phyloP scores from a whole-genome alignment of 441 rosid species.

The Erodium moschatum region DNA sequence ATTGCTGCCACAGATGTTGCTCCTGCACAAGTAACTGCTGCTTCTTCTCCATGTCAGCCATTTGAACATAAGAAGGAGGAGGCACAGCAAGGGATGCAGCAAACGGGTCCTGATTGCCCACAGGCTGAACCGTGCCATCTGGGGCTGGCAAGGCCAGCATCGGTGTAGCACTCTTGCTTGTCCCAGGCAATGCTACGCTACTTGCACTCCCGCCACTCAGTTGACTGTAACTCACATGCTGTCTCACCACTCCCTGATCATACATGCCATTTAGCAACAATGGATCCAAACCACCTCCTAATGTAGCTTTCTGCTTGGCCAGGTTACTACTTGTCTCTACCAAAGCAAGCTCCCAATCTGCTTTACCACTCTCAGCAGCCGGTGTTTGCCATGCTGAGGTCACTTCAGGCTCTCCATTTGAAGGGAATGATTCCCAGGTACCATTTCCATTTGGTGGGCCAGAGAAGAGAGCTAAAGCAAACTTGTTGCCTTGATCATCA shows the following conservation, averaged over 20 bases:
- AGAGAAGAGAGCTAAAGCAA: constrained; percentile 77
- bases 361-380: constrained; percentile 76
- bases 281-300: constrained; percentile 91
- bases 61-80: constrained; percentile 90
- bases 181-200: constrained; percentile 70
- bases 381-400: constrained; percentile 97
- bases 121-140: constrained; percentile 70
- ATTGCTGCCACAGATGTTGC: constrained; percentile 81
- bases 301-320: constrained; percentile 61
- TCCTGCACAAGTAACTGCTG: constrained; percentile 74
- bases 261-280: constrained; percentile 81
- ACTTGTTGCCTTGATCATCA: constrained; percentile 76
- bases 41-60: constrained; percentile 91
- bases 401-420: constrained; percentile 51
- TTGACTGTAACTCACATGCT: constrained; percentile 61
- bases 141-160: constrained; percentile 95
- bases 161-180: constrained; percentile 46
- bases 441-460: constrained; percentile 57
- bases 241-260: constrained; percentile 87
- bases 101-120: constrained; percentile 75
- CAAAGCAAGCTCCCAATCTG: constrained; percentile 91
- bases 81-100: constrained; percentile 78
- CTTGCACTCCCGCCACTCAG: constrained; percentile 82
- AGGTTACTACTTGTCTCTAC: constrained; percentile 78
- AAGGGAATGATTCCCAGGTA: constrained; percentile 84